A percentile compares a stretch with the other conserved stretches of the same genome.
Evolutionary conservation across 192 early-diverging fungal genomes (phyloP).

Genomic region (Geosiphon pyriformis): DNA sequence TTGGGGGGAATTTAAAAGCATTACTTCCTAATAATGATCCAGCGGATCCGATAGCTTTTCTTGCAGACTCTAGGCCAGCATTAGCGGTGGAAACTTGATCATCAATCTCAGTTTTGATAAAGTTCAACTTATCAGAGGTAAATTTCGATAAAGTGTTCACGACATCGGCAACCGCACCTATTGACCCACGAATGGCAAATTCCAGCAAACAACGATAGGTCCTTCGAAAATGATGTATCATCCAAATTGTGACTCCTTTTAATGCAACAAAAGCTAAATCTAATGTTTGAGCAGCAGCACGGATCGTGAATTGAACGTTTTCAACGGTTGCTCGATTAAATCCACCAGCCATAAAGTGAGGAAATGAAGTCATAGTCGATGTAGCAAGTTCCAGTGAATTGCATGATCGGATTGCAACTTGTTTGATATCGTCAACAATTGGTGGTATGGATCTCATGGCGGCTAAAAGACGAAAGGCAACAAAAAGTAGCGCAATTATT

Average conservation of each 20-base stretch:
- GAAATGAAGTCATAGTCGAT: conserved; percentile 16
- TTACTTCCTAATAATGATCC: background rate
- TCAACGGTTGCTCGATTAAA: conserved; percentile 19
- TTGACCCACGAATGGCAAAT: conserved; percentile 9
- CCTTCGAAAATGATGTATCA: background rate
- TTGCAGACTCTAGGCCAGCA: background rate
- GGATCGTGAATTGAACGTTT: conserved; percentile 8
- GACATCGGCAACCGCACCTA: background rate
- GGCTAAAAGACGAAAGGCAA: conserved; percentile 3
- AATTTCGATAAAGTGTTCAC: background rate
- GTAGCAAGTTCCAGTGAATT: conserved; percentile 13
- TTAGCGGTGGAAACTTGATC: background rate
- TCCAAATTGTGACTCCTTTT: conserved; percentile 14
- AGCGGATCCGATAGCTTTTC: background rate
- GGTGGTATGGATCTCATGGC: conserved; percentile 13
- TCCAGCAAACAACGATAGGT: conserved; percentile 21
- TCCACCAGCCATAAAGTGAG: conserved; percentile 21
- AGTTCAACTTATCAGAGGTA: background rate
- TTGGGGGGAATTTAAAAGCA: background rate
- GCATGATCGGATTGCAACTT: conserved; percentile 10
- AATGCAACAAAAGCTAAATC: conserved; percentile 4
- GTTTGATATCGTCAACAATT: conserved; percentile 8
- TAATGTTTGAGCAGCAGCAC: background rate
- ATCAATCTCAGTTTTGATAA: background rate
- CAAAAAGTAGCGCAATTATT: conserved; percentile 9